Evolutionary conservation across 768 basidiomycete species (phyloP).

Genomic region (Russula vinacea): DNA sequence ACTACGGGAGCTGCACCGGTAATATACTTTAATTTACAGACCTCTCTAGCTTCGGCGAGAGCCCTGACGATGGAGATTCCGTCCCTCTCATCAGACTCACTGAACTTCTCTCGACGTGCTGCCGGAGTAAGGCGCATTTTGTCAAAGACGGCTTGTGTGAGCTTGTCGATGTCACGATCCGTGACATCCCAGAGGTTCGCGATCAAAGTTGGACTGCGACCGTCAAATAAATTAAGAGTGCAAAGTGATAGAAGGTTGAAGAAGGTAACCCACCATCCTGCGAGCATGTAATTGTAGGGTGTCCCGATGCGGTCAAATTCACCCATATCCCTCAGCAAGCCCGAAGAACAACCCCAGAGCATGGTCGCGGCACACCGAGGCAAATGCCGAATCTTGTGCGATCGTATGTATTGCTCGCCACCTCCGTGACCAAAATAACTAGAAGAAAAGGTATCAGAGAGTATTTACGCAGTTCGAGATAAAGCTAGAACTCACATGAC

Average conservation of each 20-base stretch:
- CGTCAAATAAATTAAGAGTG: conserved; percentile 1
- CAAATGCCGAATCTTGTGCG: conserved; percentile 78
- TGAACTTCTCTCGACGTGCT: conserved; percentile 32
- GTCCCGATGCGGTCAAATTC: conserved; percentile 92
- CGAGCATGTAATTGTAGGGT: conserved; percentile 94
- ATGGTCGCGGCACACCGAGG: conserved; percentile 88
- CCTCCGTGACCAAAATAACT: conserved; percentile 99
- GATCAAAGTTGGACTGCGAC: conserved; percentile 71
- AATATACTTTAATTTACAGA: conserved; percentile 87
- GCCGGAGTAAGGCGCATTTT: conserved; percentile 52
- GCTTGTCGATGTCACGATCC: conserved; percentile 93
- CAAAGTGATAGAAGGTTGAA: not conserved
- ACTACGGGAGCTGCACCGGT: conserved; percentile 94
- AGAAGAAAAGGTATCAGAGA: conserved; percentile 13
- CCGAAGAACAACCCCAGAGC: conserved; percentile 99
- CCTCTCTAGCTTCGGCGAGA: conserved; percentile 72
- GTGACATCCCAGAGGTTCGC: conserved; percentile 99
- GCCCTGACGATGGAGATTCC: conserved; percentile 63
- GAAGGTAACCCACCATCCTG: conserved; percentile 74
- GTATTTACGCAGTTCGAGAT: not conserved
- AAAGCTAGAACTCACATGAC: conserved; percentile 69
- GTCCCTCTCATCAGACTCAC: conserved; percentile 29
- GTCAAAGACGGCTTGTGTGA: conserved; percentile 80
- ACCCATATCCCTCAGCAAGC: conserved; percentile 82
- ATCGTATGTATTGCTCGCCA: conserved; percentile 89